Conservation (phyloP, 2,329 filamentous ascomycete genomes). For the Davidsoniella neocaledoniae region DNA sequence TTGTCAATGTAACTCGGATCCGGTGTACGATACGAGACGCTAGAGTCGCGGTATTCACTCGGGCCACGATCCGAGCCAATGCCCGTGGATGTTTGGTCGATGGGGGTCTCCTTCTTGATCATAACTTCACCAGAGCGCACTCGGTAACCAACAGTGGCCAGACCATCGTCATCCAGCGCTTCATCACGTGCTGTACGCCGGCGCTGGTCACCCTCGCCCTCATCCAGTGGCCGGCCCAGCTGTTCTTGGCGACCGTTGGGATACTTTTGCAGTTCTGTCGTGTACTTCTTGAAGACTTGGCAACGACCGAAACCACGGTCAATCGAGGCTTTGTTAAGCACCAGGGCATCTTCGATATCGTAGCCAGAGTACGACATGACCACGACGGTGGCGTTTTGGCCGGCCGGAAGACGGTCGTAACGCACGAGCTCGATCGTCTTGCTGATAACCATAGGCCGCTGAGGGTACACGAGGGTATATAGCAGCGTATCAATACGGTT, state of each 20-base stretch:
- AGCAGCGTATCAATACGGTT: conserved; percentile 90
- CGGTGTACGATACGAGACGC: conserved; percentile 63
- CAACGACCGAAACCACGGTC: conserved; percentile 92
- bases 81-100: conserved; percentile 57
- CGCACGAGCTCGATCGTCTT: conserved; percentile 93
- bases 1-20: conserved; percentile 90
- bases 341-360: conserved; percentile 96
- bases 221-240: conserved; percentile 39
- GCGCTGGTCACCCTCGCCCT: conserved; percentile 44
- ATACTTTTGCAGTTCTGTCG: conserved; percentile 73
- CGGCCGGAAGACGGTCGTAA: conserved; percentile 92
- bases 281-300: conserved; percentile 94
- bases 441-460: conserved; percentile 93
- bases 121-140: conserved; percentile 69
- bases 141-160: conserved; percentile 71
- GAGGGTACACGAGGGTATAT: conserved; percentile 93
- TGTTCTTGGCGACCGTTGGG: conserved; percentile 58
- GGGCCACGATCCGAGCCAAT: conserved; percentile 49
- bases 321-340: conserved; percentile 88
- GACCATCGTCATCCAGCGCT: conserved; percentile 66
- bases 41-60: conserved; percentile 48
- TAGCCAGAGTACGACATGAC: conserved; percentile 99
- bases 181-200: conserved; percentile 50
- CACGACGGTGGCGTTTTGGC: conserved; percentile 91
- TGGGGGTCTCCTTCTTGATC: conserved; percentile 74